A percentile compares a stretch with the other conserved stretches of the same genome.
Conservation (phyloP, 78 protist genomes). For the Chrysochromulina tobinii region DNA sequence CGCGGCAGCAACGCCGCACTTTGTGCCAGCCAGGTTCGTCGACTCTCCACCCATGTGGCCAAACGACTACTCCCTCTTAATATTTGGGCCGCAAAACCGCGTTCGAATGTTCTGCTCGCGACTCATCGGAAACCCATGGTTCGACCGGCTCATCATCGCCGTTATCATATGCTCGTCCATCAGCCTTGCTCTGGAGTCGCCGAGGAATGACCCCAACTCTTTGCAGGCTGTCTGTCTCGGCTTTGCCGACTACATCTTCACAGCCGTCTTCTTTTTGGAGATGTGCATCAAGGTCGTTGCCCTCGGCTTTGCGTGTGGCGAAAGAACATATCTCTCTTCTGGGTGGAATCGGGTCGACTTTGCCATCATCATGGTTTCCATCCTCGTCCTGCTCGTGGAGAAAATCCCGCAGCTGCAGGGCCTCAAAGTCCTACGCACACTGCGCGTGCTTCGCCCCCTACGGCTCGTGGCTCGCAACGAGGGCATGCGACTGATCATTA, state of each 20-base stretch:
- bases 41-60: too few species aligned
- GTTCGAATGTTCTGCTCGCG: too few species aligned
- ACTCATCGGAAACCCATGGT: too few species aligned
- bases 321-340: neutral
- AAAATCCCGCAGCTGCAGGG: neutral
- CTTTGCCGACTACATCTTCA: neutral
- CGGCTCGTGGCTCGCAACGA: neutral
- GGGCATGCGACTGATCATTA: neutral
- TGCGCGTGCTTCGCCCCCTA: conserved; percentile 8
- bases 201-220: neutral
- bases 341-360: conserved; percentile 48
- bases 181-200: neutral
- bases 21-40: too few species aligned
- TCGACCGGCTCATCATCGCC: neutral
- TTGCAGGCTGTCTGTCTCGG: neutral
- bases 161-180: neutral
- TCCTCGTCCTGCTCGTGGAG: too few species aligned
- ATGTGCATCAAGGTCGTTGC: neutral
- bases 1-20: too few species aligned
- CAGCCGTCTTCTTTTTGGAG: neutral
- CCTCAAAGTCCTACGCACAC: neutral
- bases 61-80: too few species aligned
- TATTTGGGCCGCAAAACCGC: too few species aligned
- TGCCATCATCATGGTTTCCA: neutral
- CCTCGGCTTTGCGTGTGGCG: neutral